Evolutionary conservation across 176 grass and related monocot species (phyloP).

Genomic region (Typha latifolia): DNA sequence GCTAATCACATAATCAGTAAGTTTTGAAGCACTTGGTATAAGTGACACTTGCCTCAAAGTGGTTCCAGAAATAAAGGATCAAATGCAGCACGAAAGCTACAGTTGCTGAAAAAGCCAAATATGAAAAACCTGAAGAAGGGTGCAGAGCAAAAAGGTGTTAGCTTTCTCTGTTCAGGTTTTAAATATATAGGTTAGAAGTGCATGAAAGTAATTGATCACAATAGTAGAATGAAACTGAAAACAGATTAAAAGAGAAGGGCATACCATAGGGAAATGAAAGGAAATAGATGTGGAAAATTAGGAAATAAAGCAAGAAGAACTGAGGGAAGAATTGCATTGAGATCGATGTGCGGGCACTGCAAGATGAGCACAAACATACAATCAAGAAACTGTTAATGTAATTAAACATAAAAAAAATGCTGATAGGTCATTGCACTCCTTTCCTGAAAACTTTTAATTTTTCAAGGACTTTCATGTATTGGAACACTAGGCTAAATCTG

Average conservation of each 20-base stretch:
- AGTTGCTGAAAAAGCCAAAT: conserved; percentile 20
- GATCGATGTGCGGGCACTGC: conserved; percentile 20
- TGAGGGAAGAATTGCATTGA: conserved; percentile 30
- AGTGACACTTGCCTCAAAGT: conserved; percentile 18
- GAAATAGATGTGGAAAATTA: conserved; percentile 23
- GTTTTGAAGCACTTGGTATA: no score
- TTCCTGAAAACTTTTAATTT: no score
- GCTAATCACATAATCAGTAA: no score
- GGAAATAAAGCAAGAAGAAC: conserved; percentile 29
- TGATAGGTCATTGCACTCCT: no score
- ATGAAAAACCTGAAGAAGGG: conserved; percentile 15
- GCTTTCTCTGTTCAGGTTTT: background rate
- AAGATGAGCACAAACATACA: background rate
- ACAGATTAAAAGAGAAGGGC: background rate
- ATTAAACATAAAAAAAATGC: no score
- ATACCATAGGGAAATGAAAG: conserved; percentile 23
- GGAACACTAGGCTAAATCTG: no score
- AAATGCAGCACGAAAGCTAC: conserved; percentile 25
- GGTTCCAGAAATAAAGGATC: conserved; percentile 26
- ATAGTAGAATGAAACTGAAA: no score
- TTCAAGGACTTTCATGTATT: no score
- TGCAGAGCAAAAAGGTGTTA: background rate
- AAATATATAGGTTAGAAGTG: background rate
- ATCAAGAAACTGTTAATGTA: background rate
- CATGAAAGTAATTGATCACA: background rate